Base-by-base conservation (phyloP, 768 basidiomycete species). In the Leccinum arenicola region DNA sequence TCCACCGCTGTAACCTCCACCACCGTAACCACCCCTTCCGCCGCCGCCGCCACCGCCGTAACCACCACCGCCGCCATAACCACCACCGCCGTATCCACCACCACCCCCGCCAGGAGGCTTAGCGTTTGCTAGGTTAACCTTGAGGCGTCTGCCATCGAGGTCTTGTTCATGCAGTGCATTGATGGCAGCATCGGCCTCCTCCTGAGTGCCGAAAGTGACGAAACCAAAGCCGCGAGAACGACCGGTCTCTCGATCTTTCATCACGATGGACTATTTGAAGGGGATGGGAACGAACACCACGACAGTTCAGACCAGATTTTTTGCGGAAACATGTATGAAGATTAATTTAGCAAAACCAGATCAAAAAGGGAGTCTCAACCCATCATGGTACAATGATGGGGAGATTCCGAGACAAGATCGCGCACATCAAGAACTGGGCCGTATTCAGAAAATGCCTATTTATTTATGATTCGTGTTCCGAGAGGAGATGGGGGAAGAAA, bases 161-260 rank as follows among this genome's bases (percentile, higher is more conserved):
- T 83, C 82, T 62, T 78, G 77, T 7, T 84, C 83, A 68, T 84
- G 70, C 70, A 83, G 66, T 49, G 53, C 68, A 6, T 25, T 9
- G 67, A 84, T 82, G 38, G 82, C 81, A 57, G 72, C 69, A 1
- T 82, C 59, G 57, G 82, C 82, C 64, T 82, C 74, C 0, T 50
- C 47, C 3, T 31, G 3, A 57, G 51, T 49, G 50, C n/a, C 19
- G 45, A 70, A 77, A 45, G 77, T 80, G 62, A 83, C 82, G 64
- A 84, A 84, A 58, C 82, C 82, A 71, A 84, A 84, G 61, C 82
- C 82, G 65, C 83, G 77, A 57, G 81, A 82, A 61, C 83, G 80
- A 57, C 81, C 80, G 52, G 83, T 84, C 63, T 84, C 83, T 58
- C 82, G 79, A 72, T 84, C 83, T 68, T 75, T 71, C 73, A 75